Conservation (phyloP, 768 basidiomycete genomes). For the Aureoboletus auriporus region DNA sequence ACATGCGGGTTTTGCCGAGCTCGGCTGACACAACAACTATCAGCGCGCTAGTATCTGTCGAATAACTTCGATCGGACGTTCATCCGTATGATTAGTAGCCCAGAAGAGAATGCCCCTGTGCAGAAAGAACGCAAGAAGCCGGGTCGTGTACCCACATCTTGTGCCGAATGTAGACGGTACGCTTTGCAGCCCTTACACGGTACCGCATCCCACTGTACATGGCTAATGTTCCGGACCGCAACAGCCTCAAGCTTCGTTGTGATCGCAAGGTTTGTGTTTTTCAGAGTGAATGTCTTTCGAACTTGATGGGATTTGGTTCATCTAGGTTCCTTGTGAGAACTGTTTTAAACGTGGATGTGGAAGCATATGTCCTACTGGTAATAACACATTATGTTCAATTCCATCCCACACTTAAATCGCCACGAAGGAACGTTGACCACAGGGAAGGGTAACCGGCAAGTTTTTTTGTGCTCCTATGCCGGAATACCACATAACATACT, state of each 20-base stretch:
- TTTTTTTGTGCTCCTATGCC: not conserved
- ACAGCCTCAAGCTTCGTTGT: constrained; percentile 60
- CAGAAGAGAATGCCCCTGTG: constrained; percentile 8
- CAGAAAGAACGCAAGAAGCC: constrained; percentile 42
- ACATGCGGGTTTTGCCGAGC: constrained; percentile 10
- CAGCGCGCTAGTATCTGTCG: too few species aligned
- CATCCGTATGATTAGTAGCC: constrained; percentile 2
- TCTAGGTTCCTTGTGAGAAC: constrained; percentile 72
- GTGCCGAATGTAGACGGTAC: constrained; percentile 38
- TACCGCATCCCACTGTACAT: not conserved
- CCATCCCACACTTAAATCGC: not conserved
- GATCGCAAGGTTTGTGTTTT: constrained; percentile 50
- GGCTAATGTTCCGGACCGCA: not conserved
- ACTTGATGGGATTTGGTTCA: constrained; percentile 11
- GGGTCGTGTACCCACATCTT: constrained; percentile 43
- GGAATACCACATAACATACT: not conserved
- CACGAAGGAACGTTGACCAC: constrained; percentile 47
- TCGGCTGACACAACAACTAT: not conserved
- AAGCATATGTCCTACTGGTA: constrained; percentile 75
- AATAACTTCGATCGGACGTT: not conserved
- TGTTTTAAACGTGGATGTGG: constrained; percentile 74
- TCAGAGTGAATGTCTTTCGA: not conserved
- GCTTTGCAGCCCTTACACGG: not conserved
- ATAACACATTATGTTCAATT: constrained; percentile 3
- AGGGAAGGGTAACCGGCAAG: constrained; percentile 57